Evolutionary conservation across 1,139 yeast genomes (phyloP), one percentile per base, ranked within the genome.

Genomic region (Citeromyces hawaiiensis): DNA sequence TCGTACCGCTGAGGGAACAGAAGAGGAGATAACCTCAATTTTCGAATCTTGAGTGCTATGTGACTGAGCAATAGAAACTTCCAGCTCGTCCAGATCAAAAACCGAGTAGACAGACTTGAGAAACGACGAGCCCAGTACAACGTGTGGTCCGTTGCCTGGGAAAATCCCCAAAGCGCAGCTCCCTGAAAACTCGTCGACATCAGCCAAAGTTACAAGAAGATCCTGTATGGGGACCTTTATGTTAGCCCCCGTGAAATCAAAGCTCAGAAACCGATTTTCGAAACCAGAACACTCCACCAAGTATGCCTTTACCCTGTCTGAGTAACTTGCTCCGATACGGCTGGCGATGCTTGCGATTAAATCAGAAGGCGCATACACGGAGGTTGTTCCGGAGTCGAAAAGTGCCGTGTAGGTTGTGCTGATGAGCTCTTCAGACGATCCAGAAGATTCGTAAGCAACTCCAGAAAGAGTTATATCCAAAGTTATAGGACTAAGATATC

Each of bases 51-150:
- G 49, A 40, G 47, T 57, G 34, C 59, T 60, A 5, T 19, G 21
- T 19, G 77, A 80, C 48, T 72, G 83, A 1, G 93, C 96, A 40
- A 87, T 43, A 1, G 80, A 76, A 25, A 86, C 64, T 51, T 76
- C 74, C 40, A 63, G 58, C 45, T 70, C 72, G 27, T 81, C 87
- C 46, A 85, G 61, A 57, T 87, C 93, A 49, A 72, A 85, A 36
- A 85, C 94, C 41, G 78, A 72, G 54, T 86, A 86, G 8, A 83
- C 87, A 39, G 72, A 66, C 44, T 85, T 68, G 50, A 87, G 60
- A 59, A 85, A 76, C 29, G 78, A 70, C 56, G 83, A 94, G 37
- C 96, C 96, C 11, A 85, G 54, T n/a, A 74, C 61, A 38, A 59
- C 7, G 21, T 5, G 21, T 19, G 4, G 53, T 1, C 49, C 52